Conservation (phyloP, 2,329 filamentous ascomycete species). For the Fusarium sp. region DNA sequence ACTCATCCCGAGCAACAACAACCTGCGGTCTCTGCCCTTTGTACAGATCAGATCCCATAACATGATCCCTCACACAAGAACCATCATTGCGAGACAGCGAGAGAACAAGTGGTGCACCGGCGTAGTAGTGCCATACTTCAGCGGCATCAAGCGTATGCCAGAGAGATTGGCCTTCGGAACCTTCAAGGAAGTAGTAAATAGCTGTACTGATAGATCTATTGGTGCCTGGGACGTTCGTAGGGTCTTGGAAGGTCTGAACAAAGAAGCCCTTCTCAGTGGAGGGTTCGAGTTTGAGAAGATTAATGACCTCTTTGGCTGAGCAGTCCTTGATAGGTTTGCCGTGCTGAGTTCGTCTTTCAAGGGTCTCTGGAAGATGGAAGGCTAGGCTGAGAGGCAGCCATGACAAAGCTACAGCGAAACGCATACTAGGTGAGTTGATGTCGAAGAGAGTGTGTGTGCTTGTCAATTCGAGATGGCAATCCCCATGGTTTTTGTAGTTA, state of each 20-base stretch:
- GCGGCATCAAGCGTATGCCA: constrained; percentile 62
- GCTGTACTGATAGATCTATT: constrained; percentile 58
- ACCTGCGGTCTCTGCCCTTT: constrained; percentile 22
- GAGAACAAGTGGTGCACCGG: constrained; percentile 60
- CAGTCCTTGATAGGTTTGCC: background rate
- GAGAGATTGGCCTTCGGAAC: constrained; percentile 53
- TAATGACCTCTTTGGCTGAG: constrained; percentile 56
- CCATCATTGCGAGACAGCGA: constrained; percentile 59
- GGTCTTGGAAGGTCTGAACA: constrained; percentile 59
- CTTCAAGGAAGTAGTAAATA: constrained; percentile 65
- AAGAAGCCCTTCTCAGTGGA: constrained; percentile 63
- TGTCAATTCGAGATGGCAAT: background rate
- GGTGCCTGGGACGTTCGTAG: constrained; percentile 30
- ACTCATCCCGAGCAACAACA: constrained; percentile 9
- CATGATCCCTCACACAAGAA: constrained; percentile 23
- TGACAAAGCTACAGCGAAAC: background rate
- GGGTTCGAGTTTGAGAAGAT: constrained; percentile 54
- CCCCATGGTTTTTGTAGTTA: background rate
- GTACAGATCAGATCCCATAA: constrained; percentile 8
- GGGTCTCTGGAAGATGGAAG: constrained; percentile 1
- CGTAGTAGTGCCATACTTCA: constrained; percentile 66
- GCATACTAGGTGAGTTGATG: background rate
- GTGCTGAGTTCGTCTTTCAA: background rate
- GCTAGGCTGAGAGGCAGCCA: constrained; percentile 9
- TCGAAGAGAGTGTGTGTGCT: fast-evolving